phyloP scores from a whole-genome alignment of 495 filamentous ascomycete genomes.

The Cladorrhinum samala region DNA sequence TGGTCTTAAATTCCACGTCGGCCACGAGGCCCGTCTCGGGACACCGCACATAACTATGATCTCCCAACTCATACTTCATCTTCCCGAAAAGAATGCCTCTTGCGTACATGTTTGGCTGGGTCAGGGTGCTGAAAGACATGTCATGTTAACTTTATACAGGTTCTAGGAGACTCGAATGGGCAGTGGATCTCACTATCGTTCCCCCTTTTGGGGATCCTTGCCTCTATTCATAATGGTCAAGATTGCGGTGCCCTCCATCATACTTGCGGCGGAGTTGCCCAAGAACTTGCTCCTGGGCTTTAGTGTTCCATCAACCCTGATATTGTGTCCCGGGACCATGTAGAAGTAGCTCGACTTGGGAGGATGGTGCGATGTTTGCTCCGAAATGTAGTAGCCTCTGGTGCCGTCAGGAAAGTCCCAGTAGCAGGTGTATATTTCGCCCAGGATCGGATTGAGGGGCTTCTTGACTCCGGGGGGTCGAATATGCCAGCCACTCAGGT shows the following conservation, averaged over 20 bases:
- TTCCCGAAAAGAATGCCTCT: constrained; percentile 96
- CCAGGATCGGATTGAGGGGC: constrained; percentile 92
- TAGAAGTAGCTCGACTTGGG: constrained; percentile 99
- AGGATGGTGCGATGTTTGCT: constrained; percentile 91
- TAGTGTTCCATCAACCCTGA: constrained; percentile 90
- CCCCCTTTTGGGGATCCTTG: constrained; percentile 56
- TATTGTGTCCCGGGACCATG: constrained; percentile 91
- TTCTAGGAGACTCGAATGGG: background rate
- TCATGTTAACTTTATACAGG: too few relatives aligned
- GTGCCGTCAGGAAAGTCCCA: constrained; percentile 90
- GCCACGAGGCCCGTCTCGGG: constrained; percentile 80
- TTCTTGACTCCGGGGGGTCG: constrained; percentile 98
- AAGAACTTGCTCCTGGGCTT: constrained; percentile 96
- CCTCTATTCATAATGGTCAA: constrained; percentile 76
- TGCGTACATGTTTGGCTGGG: constrained; percentile 99
- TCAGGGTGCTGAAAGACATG: constrained; percentile 67
- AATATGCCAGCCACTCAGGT: constrained; percentile 98
- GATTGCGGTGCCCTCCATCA: constrained; percentile 96
- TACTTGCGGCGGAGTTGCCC: constrained; percentile 92
- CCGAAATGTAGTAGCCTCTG: constrained; percentile 88
- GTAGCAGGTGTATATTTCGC: constrained; percentile 90
- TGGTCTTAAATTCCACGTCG: constrained; percentile 97
- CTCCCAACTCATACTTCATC: constrained; percentile 99
- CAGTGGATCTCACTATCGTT: constrained; percentile 74
- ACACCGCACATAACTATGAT: constrained; percentile 92